A percentile compares a stretch with the other conserved stretches of the same genome.
phyloP scores from a whole-genome alignment of 495 filamentous ascomycete genomes.

The Talaromyces stipitatus region DNA sequence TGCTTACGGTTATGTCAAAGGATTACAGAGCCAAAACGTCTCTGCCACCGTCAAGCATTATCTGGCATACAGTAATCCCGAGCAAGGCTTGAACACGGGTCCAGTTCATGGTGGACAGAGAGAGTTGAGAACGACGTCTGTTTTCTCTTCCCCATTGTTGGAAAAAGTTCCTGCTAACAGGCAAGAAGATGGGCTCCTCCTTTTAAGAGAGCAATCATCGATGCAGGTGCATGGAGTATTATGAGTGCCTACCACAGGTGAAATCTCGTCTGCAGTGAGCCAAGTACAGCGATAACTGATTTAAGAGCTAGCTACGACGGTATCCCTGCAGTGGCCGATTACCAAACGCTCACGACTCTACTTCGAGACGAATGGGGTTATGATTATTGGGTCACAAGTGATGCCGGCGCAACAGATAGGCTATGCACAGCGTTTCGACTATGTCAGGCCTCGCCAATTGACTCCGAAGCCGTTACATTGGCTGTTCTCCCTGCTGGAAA shows the following conservation, averaged over 20 bases:
- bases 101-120: constrained; percentile 63
- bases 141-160: not conserved
- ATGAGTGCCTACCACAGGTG: constrained; percentile 63
- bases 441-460: constrained; percentile 49
- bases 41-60: constrained; percentile 67
- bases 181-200: constrained; percentile 49
- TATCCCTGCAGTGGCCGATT: constrained; percentile 52
- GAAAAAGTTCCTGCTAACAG: not conserved
- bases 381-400: constrained; percentile 52
- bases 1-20: constrained; percentile 51
- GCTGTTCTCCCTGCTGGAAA: constrained; percentile 57
- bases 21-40: constrained; percentile 54
- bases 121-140: constrained; percentile 54
- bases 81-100: constrained; percentile 61
- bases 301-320: constrained; percentile 52
- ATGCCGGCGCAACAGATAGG: constrained; percentile 60
- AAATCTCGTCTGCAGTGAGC: constrained; percentile 1
- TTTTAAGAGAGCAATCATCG: constrained; percentile 61
- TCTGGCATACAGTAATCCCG: constrained; percentile 53
- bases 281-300: not conserved
- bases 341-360: constrained; percentile 56
- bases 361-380: constrained; percentile 63
- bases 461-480: constrained; percentile 48
- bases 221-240: constrained; percentile 55
- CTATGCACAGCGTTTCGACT: constrained; percentile 55